Conservation (phyloP, 148 eudicot genomes). For the Persicaria maculosa region DNA sequence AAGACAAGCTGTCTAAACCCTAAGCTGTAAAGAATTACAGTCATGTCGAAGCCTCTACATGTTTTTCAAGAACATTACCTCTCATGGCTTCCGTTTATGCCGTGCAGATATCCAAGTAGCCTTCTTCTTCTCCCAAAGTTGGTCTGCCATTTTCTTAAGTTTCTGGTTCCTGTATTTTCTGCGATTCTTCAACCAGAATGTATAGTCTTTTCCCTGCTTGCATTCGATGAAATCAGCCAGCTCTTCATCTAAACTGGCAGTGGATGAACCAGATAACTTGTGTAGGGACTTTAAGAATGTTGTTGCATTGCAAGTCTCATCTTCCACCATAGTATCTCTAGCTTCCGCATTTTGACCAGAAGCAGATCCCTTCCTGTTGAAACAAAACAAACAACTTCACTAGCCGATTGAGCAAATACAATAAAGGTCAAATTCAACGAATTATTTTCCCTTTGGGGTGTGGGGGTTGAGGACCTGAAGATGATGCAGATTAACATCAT, state of each 20-base stretch:
- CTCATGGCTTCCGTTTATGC: not conserved
- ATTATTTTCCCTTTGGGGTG: not conserved
- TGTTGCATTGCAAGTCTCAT: constrained; percentile 45
- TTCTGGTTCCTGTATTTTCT: constrained; percentile 29
- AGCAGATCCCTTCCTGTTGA: constrained; percentile 10
- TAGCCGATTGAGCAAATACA: not conserved
- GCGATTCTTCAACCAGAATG: constrained; percentile 37
- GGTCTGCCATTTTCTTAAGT: constrained; percentile 26
- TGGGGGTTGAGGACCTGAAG: not conserved
- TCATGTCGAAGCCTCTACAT: not conserved
- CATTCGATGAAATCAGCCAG: constrained; percentile 61
- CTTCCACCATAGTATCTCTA: constrained; percentile 21
- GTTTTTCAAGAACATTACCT: not conserved
- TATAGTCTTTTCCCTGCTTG: constrained; percentile 55
- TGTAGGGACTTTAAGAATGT: constrained; percentile 29
- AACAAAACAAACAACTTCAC: not conserved
- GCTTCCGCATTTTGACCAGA: constrained; percentile 3
- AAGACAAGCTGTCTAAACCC: not conserved
- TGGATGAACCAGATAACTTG: not conserved
- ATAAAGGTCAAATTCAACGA: not conserved
- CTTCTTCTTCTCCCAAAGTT: constrained; percentile 42
- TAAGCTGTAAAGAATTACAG: not conserved
- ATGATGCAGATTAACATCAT: not conserved
- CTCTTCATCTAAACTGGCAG: constrained; percentile 34
- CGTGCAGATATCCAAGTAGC: constrained; percentile 22